These are phyloP conservation scores for Zoysia japonica DNA, from an alignment of 176 grass and related monocot species.

Conservation along the genomic window DNA sequence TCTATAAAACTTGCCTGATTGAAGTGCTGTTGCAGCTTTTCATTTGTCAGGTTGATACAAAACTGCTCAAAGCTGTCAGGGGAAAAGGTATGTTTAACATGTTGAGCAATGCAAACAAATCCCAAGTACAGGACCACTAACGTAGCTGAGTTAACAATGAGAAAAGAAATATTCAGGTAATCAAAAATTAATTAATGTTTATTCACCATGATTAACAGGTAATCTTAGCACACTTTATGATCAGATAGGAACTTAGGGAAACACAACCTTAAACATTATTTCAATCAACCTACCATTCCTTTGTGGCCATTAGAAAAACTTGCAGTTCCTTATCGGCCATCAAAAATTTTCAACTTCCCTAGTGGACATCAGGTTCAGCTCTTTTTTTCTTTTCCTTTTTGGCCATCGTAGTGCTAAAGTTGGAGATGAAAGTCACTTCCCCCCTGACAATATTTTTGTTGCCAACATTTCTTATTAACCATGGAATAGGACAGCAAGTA, in stretches of 20 bases:
- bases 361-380: too few species aligned
- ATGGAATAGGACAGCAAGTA: too few species aligned
- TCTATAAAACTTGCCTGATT: conserved; percentile 69
- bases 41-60: conserved; percentile 99
- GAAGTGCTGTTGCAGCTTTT: conserved; percentile 98
- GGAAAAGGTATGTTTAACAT: conserved; percentile 14
- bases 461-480: too few species aligned
- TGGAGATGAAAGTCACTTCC: too few species aligned
- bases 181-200: background rate
- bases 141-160: background rate
- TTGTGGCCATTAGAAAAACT: background rate
- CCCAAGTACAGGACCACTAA: conserved; percentile 8
- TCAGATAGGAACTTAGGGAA: background rate
- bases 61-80: conserved; percentile 94
- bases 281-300: background rate
- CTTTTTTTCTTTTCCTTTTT: too few species aligned
- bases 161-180: conserved; percentile 1
- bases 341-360: too few species aligned
- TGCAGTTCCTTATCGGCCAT: too few species aligned
- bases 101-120: conserved; percentile 20
- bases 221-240: background rate
- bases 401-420: too few species aligned
- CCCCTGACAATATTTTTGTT: too few species aligned
- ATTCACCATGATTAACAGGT: background rate
- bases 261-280: conserved; percentile 5